phyloP scores from a whole-genome alignment of 2,329 filamentous ascomycete genomes.

The Ascocoryne sarcoides region DNA sequence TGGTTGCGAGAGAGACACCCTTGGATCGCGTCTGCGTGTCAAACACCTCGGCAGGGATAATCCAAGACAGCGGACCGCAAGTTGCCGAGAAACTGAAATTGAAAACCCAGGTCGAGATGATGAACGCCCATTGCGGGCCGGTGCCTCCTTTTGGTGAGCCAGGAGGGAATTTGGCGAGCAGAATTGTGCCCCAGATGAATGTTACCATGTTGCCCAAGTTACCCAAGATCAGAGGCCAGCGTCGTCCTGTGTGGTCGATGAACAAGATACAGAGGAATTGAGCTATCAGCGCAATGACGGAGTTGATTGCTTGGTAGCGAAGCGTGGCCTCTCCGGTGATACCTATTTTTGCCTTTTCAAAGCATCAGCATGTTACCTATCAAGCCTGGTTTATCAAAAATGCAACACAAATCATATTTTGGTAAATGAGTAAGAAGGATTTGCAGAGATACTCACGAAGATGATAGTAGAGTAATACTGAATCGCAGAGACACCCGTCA shows the following conservation, averaged over 20 bases:
- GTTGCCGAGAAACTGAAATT: constrained; percentile 67
- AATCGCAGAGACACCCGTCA: constrained; percentile 68
- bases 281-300: constrained; percentile 58
- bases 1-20: constrained; percentile 50
- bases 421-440: neutral
- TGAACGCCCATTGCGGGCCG: constrained; percentile 61
- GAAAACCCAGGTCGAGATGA: constrained; percentile 66
- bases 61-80: constrained; percentile 55
- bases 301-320: constrained; percentile 69
- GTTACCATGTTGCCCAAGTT: constrained; percentile 61
- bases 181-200: constrained; percentile 54
- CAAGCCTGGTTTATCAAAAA: too few species aligned
- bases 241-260: constrained; percentile 60
- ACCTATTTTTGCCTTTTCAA: constrained; percentile 52
- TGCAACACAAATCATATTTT: too few species aligned
- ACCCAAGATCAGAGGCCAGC: constrained; percentile 60
- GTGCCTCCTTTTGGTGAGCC: constrained; percentile 35
- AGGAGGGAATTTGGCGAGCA: constrained; percentile 46
- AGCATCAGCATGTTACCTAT: neutral
- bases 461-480: constrained; percentile 63
- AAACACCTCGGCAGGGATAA: constrained; percentile 46
- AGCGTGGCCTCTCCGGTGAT: constrained; percentile 57
- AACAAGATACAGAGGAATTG: constrained; percentile 60
- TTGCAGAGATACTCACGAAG: constrained; percentile 30
- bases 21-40: constrained; percentile 51